Conservation (phyloP, 2,329 filamentous ascomycete species). For the Penicillium sp. region DNA sequence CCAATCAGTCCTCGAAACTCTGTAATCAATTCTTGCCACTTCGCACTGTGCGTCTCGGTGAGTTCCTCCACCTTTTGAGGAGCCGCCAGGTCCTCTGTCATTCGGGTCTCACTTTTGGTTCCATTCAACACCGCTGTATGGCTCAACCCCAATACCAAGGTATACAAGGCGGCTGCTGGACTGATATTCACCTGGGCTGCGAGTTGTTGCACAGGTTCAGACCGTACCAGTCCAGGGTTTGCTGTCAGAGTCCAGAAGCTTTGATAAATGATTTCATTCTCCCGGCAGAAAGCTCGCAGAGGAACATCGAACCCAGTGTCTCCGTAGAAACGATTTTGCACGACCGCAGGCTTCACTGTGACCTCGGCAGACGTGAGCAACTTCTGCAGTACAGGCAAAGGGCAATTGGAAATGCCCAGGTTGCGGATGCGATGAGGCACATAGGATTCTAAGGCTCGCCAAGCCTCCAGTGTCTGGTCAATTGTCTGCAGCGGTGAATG, state of each 20-base stretch:
- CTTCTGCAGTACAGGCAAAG: constrained; percentile 50
- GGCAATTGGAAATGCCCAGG: constrained; percentile 71
- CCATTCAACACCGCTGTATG: constrained; percentile 51
- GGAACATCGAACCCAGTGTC: constrained; percentile 54
- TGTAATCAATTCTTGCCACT: constrained; percentile 48
- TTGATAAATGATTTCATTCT: constrained; percentile 52
- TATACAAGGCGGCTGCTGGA: constrained; percentile 50
- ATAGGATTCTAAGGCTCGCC: constrained; percentile 60
- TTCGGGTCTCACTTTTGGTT: constrained; percentile 48
- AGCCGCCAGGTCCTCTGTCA: constrained; percentile 49
- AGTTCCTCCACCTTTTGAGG: constrained; percentile 40
- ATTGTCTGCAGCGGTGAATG: constrained; percentile 52
- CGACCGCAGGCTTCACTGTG: constrained; percentile 53
- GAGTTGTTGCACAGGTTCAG: constrained; percentile 47
- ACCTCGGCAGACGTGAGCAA: constrained; percentile 44
- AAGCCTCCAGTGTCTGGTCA: constrained; percentile 56
- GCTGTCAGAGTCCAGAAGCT: constrained; percentile 58
- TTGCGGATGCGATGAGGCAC: constrained; percentile 59
- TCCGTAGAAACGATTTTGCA: constrained; percentile 70
- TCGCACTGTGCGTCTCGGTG: constrained; percentile 41
- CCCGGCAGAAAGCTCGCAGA: constrained; percentile 53
- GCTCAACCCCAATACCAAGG: constrained; percentile 50
- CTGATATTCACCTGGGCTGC: constrained; percentile 41
- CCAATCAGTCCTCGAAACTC: constrained; percentile 45
- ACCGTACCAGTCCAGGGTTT: constrained; percentile 49